Percentiles rank a stretch among this genome's conserved stretches.
phyloP scores from a whole-genome alignment of 2,329 filamentous ascomycete species.

The Calonectria multiphialidica region DNA sequence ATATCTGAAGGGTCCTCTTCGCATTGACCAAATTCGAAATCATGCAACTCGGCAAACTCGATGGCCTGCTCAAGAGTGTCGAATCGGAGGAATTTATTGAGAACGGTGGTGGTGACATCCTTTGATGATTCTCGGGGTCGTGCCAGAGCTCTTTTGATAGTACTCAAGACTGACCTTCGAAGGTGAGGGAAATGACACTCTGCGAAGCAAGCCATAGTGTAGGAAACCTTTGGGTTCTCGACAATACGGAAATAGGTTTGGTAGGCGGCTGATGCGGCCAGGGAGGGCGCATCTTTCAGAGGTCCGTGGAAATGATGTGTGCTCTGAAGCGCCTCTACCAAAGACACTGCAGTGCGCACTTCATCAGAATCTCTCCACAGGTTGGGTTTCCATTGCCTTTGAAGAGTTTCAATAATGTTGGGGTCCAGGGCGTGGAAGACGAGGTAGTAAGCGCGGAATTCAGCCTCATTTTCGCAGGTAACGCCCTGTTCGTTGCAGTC shows the following conservation, averaged over 20 bases:
- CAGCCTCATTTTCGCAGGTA: conserved; percentile 71
- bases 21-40: conserved; percentile 61
- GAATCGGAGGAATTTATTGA: conserved; percentile 73
- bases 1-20: conserved; percentile 50
- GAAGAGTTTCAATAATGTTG: conserved; percentile 64
- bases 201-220: conserved; percentile 77
- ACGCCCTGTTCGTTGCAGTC: conserved; percentile 71
- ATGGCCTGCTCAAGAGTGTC: conserved; percentile 76
- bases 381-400: conserved; percentile 68
- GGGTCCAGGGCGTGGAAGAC: conserved; percentile 72
- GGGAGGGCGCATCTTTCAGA: conserved; percentile 61
- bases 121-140: conserved; percentile 69
- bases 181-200: conserved; percentile 75
- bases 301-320: conserved; percentile 69
- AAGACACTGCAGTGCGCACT: conserved; percentile 71
- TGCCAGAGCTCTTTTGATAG: conserved; percentile 66
- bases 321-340: conserved; percentile 72
- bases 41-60: conserved; percentile 71
- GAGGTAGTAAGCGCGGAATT: conserved; percentile 75
- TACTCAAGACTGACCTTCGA: conserved; percentile 68
- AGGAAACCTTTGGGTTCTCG: conserved; percentile 68
- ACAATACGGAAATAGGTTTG: conserved; percentile 72
- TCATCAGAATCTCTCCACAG: conserved; percentile 68
- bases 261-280: conserved; percentile 63
- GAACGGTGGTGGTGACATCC: conserved; percentile 68